Evolutionary conservation across 192 early-diverging fungal species (phyloP).

Genomic region (Linnemannia exigua): DNA sequence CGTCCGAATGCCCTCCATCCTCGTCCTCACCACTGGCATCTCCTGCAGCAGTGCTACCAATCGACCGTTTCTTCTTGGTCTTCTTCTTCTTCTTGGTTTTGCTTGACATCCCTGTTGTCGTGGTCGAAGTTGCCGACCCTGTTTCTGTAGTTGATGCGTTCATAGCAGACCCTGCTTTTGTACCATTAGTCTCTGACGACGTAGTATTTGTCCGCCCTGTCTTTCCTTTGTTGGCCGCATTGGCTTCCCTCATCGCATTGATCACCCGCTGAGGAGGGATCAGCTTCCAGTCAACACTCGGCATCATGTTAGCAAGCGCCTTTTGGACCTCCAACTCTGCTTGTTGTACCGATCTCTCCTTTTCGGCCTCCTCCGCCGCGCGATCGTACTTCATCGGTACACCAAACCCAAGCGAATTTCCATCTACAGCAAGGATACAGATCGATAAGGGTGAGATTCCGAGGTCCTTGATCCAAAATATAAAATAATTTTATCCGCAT

Average conservation of each 20-base stretch:
- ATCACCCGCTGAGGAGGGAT: slow-evolving; percentile 45
- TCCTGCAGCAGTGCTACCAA: slow-evolving; percentile 11
- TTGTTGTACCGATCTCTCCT: slow-evolving; percentile 16
- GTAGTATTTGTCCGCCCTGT: neutral
- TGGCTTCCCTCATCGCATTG: slow-evolving; percentile 21
- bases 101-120: neutral
- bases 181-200: neutral
- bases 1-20: neutral
- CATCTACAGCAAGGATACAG: slow-evolving; percentile 6
- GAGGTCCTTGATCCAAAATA: neutral
- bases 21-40: slow-evolving; percentile 13
- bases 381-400: slow-evolving; percentile 51
- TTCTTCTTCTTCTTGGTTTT: slow-evolving; percentile 45
- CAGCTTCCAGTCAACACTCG: slow-evolving; percentile 45
- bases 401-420: slow-evolving; percentile 52
- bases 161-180: neutral
- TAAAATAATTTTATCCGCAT: neutral
- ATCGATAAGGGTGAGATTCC: neutral
- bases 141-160: neutral
- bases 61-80: slow-evolving; percentile 41
- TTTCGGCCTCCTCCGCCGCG: neutral
- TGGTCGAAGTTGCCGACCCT: neutral
- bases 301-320: slow-evolving; percentile 54
- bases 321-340: slow-evolving; percentile 34
- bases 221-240: neutral